phyloP scores from a whole-genome alignment of 768 basidiomycete genomes.

The Boletales sp. region DNA sequence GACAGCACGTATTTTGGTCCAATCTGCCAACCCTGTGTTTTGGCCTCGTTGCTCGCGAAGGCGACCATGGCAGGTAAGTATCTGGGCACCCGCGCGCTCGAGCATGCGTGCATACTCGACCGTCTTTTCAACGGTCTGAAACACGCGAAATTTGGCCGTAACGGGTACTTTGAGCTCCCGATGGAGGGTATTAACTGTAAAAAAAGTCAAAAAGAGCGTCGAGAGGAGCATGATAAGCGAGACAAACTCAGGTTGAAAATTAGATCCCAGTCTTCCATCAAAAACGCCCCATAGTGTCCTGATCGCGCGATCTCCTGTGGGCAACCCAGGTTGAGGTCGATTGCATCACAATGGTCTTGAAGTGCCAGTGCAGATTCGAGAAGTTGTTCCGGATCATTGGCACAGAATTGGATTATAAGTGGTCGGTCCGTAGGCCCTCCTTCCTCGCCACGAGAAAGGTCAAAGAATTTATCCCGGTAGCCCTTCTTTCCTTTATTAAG shows the following conservation, averaged over 20 bases:
- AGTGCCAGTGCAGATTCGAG: constrained; percentile 75
- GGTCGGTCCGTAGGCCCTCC: constrained; percentile 75
- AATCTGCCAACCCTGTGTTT: constrained; percentile 80
- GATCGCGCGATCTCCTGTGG: constrained; percentile 92
- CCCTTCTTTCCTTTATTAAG: constrained; percentile 32
- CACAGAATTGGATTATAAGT: constrained; percentile 90
- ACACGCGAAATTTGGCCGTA: constrained; percentile 94
- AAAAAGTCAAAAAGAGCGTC: not conserved
- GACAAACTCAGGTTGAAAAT: constrained; percentile 73
- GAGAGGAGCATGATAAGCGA: not conserved
- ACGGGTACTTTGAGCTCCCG: constrained; percentile 84
- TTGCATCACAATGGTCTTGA: constrained; percentile 81
- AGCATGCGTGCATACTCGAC: constrained; percentile 96
- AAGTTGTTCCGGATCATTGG: constrained; percentile 78
- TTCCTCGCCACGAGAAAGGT: constrained; percentile 74
- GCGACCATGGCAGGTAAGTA: constrained; percentile 91
- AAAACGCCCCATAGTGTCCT: constrained; percentile 84
- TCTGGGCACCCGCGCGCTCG: constrained; percentile 91
- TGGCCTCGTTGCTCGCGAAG: constrained; percentile 90
- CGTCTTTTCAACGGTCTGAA: constrained; percentile 80
- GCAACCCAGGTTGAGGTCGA: constrained; percentile 93
- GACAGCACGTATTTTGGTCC: constrained; percentile 86
- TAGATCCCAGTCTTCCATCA: constrained; percentile 94
- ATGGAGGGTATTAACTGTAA: constrained; percentile 80
- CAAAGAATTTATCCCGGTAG: constrained; percentile 64